Percentiles rank a stretch among this genome's conserved stretches.
Evolutionary conservation across 202 grass and related monocot species (phyloP).

Genomic region (Alloteropsis angusta): DNA sequence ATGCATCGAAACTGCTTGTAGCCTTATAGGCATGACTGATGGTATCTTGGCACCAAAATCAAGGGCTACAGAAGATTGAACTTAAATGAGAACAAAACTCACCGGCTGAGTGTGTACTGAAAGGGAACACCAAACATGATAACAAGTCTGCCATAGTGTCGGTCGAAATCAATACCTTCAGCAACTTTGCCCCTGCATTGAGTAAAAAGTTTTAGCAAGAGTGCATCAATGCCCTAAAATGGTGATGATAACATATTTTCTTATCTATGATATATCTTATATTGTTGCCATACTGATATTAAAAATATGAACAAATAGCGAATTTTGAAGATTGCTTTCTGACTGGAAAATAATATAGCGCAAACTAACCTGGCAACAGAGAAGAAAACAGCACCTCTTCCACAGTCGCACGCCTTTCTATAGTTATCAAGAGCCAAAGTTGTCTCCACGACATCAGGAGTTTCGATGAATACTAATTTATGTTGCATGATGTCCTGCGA

Average conservation of each 20-base stretch:
- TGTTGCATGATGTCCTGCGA: constrained; percentile 96
- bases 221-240: not conserved
- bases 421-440: constrained; percentile 98
- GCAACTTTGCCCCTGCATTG: constrained; percentile 90
- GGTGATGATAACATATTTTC: not conserved
- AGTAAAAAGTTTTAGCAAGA: constrained; percentile 6
- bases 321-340: constrained; percentile 11
- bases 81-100: constrained; percentile 22
- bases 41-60: not conserved
- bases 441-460: constrained; percentile 96
- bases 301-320: not conserved
- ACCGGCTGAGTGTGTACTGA: constrained; percentile 97
- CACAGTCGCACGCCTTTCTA: constrained; percentile 89
- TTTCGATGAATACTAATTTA: constrained; percentile 97
- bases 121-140: constrained; percentile 99
- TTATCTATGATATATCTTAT: not conserved
- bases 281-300: not conserved
- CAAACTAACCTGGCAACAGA: constrained; percentile 78
- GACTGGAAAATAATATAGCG: not conserved
- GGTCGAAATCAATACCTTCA: constrained; percentile 99
- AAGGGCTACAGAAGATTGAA: not conserved
- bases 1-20: not conserved
- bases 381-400: constrained; percentile 91
- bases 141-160: constrained; percentile 96
- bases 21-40: not conserved